A percentile compares a stretch with the other conserved stretches of the same genome.
Conservation (phyloP, 371 early-diverging fungal genomes). For the Mucor plumbeus region DNA sequence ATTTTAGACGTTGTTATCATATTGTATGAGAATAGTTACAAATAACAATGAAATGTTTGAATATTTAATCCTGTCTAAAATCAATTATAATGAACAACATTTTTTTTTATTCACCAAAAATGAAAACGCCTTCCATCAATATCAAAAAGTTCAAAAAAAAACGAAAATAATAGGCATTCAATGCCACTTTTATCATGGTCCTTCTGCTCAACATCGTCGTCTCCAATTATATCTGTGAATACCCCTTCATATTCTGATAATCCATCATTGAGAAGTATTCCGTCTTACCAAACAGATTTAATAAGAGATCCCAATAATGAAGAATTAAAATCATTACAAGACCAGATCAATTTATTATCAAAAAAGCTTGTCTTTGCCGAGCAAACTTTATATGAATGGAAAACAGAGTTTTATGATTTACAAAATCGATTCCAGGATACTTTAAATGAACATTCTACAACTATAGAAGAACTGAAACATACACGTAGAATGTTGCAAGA, state of each 20-base stretch:
- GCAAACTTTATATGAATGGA: slow-evolving; percentile 4
- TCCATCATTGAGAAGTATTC: background rate
- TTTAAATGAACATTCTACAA: background rate
- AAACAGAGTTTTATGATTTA: slow-evolving; percentile 10
- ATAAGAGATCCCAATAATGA: background rate
- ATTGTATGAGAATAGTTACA: background rate
- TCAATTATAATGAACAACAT: background rate
- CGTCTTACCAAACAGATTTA: background rate
- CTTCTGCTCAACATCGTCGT: background rate
- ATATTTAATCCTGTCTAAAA: background rate
- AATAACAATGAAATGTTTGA: background rate
- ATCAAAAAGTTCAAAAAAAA: background rate
- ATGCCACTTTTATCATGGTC: background rate
- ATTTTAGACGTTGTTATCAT: background rate
- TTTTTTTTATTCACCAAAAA: background rate
- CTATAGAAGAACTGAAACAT: background rate
- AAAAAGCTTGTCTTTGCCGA: slow-evolving; percentile 2
- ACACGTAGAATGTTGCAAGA: slow-evolving; percentile 6
- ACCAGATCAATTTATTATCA: background rate
- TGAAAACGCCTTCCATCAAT: background rate
- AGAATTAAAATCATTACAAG: background rate
- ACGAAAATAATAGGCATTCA: background rate
- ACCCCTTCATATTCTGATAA: background rate
- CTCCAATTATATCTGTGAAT: background rate
- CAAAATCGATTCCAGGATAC: background rate